Base-by-base conservation (phyloP, 2,329 filamentous ascomycete species). In the Chrysoporthe puriensis region DNA sequence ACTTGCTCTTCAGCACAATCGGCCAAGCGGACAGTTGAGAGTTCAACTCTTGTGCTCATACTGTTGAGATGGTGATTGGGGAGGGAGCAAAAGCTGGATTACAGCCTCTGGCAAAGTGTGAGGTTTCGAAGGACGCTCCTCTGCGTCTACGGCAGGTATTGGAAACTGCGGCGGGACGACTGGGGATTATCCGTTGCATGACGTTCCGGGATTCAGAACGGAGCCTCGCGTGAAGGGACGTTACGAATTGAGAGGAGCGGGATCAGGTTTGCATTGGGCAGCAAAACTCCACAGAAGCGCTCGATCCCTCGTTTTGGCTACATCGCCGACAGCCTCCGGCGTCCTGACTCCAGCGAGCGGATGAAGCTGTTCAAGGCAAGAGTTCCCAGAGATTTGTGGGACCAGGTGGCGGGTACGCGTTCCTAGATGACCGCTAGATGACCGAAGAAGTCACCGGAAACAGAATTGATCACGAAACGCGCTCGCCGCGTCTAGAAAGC, bases 401-500 rank as follows among this genome's bases (percentile, higher is more conserved):
- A 54, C 50, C 32, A 7, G 11, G 26, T 32, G 50, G 50, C 32
- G 50, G 50, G 50, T 34, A 54, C n/a, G 16, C 34, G 32, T 21
- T 8, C n/a, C 32, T 6, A 57, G 16, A 13, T 32, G 32, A 40
- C 7, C 54, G 54, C 32, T 14, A 57, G 16, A 13, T 32, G 32
- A 40, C 7, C 54, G 54, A 57, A 21, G 18, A 40, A 34, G 40
- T 57, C 14, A 57, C 32, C 16, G 21, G 34, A 57, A 21, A 9
- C 40, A 40, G 34, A 57, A 40, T 32, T 16, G 21, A 34, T 11
- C 32, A 54, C 14, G 13, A 34, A 32, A 54, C 50, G 1, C 50
- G 50, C 32, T 54, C 26, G 13, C 50, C 50, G n/a, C 40, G 14
- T 43, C 57, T 21, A n/a, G 11, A 44, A 60, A 60, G 57, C 57